Conservation (phyloP, 2,329 filamentous ascomycete species). For the Venturiaceae sp. region DNA sequence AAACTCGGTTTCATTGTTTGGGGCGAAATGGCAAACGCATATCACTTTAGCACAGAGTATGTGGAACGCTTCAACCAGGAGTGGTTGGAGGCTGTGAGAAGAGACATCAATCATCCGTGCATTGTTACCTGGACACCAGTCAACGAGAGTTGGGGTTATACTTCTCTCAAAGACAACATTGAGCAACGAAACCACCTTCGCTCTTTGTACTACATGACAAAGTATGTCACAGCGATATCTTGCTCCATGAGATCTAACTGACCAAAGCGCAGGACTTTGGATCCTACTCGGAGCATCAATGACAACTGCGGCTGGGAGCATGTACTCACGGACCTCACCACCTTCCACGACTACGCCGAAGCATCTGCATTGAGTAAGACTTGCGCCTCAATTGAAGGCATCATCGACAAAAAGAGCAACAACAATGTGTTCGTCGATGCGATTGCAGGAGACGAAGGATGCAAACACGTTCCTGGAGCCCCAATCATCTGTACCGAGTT, state of each 20-base stretch:
- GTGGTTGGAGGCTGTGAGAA: conserved; percentile 52
- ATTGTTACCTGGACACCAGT: conserved; percentile 59
- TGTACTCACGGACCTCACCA: conserved; percentile 53
- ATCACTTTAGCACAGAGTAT: conserved; percentile 50
- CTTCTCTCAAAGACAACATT: conserved; percentile 43
- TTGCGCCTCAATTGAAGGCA: conserved; percentile 43
- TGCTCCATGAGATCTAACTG: conserved; percentile 49
- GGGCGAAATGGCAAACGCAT: conserved; percentile 57
- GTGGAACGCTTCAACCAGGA: conserved; percentile 52
- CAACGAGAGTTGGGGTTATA: conserved; percentile 51
- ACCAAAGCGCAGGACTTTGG: conserved; percentile 42
- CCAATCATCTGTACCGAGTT: conserved; percentile 60
- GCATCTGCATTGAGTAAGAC: conserved; percentile 44
- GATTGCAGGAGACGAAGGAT: conserved; percentile 22
- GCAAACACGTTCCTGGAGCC: conserved; percentile 42
- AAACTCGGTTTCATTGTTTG: conserved; percentile 52
- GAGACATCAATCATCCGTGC: conserved; percentile 57
- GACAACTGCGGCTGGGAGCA: conserved; percentile 61
- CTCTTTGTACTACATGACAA: conserved; percentile 54
- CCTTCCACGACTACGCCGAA: conserved; percentile 60
- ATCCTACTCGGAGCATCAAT: conserved; percentile 56
- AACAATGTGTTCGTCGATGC: conserved; percentile 44
- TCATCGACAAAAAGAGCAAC: conserved; percentile 43
- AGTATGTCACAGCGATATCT: conserved; percentile 33
- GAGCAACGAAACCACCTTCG: conserved; percentile 56